Evolutionary conservation across 495 filamentous ascomycete species (phyloP).

Genomic region (Bryoglossum gracile): DNA sequence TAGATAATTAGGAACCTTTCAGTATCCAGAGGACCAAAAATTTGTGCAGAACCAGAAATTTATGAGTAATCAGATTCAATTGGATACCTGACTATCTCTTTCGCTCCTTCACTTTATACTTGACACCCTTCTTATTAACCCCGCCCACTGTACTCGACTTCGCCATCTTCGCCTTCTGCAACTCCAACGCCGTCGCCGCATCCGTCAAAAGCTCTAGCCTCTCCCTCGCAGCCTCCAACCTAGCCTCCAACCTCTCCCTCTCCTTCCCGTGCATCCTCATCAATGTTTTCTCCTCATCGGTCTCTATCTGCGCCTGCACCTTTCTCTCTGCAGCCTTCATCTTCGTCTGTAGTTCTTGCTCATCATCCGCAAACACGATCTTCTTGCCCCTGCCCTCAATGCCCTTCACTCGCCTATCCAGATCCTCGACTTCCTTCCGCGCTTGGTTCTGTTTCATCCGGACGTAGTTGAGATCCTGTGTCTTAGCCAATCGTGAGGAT

Average conservation of each 20-base stretch:
- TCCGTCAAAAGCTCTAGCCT: conserved; percentile 62
- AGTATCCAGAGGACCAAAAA: too few species aligned
- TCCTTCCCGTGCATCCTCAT: conserved; percentile 17
- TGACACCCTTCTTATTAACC: conserved; percentile 71
- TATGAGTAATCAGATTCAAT: too few species aligned
- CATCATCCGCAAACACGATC: conserved; percentile 21
- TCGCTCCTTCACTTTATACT: conserved; percentile 75
- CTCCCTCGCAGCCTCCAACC: conserved; percentile 57
- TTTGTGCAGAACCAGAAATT: too few species aligned
- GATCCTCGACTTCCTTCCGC: conserved; percentile 33
- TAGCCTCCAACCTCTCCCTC: conserved; percentile 29
- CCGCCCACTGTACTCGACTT: conserved; percentile 66
- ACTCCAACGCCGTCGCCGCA: conserved; percentile 70
- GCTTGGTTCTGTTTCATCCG: conserved; percentile 52
- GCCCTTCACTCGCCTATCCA: conserved; percentile 37
- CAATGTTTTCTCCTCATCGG: conserved; percentile 29
- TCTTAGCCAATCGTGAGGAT: conserved; percentile 83
- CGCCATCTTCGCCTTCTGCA: conserved; percentile 72
- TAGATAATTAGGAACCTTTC: too few species aligned
- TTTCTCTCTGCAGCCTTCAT: conserved; percentile 11
- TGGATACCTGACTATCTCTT: conserved; percentile 57
- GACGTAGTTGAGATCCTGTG: conserved; percentile 88
- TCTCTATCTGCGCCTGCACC: conserved; percentile 19
- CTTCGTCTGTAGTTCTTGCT: conserved; percentile 11
- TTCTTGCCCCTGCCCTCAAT: conserved; percentile 19